Evolutionary conservation across 1,139 yeast genomes (phyloP).

Genomic region (Wickerhamomyces sp.): DNA sequence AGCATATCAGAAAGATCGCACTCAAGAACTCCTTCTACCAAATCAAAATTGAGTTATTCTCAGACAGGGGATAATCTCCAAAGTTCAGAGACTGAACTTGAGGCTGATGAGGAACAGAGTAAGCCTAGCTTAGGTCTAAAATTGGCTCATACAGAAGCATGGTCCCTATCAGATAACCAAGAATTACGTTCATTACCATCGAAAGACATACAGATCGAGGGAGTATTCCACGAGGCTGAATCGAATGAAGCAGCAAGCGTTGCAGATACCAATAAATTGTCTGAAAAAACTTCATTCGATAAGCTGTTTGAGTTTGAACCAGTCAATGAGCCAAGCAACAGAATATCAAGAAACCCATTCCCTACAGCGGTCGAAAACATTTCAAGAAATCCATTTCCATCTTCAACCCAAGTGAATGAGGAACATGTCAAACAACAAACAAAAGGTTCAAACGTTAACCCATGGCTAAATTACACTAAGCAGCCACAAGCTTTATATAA

Average conservation of each 20-base stretch:
- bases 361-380: constrained; percentile 4
- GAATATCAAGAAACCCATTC: constrained; percentile 18
- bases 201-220: constrained; percentile 11
- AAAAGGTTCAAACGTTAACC: constrained; percentile 20
- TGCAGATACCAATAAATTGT: background rate
- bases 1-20: constrained; percentile 2
- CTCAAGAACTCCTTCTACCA: constrained; percentile 7
- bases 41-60: constrained; percentile 3
- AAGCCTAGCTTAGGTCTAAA: constrained; percentile 11
- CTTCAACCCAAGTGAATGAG: too few relatives aligned
- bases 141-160: constrained; percentile 20
- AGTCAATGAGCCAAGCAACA: background rate
- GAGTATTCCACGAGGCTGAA: constrained; percentile 15
- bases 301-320: constrained; percentile 16
- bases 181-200: background rate
- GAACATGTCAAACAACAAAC: too few relatives aligned
- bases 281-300: constrained; percentile 11
- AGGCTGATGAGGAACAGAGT: background rate
- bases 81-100: background rate
- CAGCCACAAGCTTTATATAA: background rate
- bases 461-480: constrained; percentile 18
- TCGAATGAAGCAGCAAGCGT: background rate
- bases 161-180: constrained; percentile 12
- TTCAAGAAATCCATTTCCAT: constrained; percentile 4
- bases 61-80: constrained; percentile 1